These are phyloP conservation scores for Pichia kudriavzevii DNA, from an alignment of 1,139 yeast genomes.

Conservation along the genomic window DNA sequence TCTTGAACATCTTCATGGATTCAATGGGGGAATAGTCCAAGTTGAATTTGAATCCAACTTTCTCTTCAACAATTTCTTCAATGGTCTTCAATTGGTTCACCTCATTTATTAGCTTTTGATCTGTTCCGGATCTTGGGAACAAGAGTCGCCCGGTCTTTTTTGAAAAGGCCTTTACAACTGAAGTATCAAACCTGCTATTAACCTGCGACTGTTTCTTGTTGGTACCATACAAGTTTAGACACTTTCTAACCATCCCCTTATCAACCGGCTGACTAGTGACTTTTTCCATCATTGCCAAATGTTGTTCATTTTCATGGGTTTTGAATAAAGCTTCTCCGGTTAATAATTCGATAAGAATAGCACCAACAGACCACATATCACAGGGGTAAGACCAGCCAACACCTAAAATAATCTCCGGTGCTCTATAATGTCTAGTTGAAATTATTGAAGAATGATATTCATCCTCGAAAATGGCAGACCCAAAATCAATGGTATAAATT, in stretches of 20 bases:
- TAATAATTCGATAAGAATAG: slow-evolving; percentile 82
- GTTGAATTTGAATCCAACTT: slow-evolving; percentile 29
- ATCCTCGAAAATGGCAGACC: slow-evolving; percentile 87
- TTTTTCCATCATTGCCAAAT: slow-evolving; percentile 89
- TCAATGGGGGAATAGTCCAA: slow-evolving; percentile 28
- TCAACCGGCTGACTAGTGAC: slow-evolving; percentile 42
- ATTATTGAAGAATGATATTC: slow-evolving; percentile 92
- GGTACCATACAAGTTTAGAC: slow-evolving; percentile 23
- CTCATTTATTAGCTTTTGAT: slow-evolving; percentile 41
- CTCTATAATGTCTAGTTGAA: slow-evolving; percentile 92
- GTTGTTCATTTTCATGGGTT: slow-evolving; percentile 91
- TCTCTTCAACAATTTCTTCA: slow-evolving; percentile 36
- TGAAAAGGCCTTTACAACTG: slow-evolving; percentile 25
- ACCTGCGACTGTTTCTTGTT: slow-evolving; percentile 8
- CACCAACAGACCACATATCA: slow-evolving; percentile 95
- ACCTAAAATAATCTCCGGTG: slow-evolving; percentile 93
- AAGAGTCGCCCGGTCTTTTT: slow-evolving; percentile 23
- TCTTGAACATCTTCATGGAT: slow-evolving; percentile 18
- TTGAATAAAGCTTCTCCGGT: slow-evolving; percentile 96
- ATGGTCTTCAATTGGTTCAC: slow-evolving; percentile 48
- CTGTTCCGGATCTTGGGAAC: slow-evolving; percentile 29
- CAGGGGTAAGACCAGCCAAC: slow-evolving; percentile 90
- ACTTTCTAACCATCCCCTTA: slow-evolving; percentile 24
- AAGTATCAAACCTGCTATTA: slow-evolving; percentile 18
- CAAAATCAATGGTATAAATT: slow-evolving; percentile 90